Base-by-base conservation (phyloP, 345 rosid genomes). In the Nasturtium officinale region DNA sequence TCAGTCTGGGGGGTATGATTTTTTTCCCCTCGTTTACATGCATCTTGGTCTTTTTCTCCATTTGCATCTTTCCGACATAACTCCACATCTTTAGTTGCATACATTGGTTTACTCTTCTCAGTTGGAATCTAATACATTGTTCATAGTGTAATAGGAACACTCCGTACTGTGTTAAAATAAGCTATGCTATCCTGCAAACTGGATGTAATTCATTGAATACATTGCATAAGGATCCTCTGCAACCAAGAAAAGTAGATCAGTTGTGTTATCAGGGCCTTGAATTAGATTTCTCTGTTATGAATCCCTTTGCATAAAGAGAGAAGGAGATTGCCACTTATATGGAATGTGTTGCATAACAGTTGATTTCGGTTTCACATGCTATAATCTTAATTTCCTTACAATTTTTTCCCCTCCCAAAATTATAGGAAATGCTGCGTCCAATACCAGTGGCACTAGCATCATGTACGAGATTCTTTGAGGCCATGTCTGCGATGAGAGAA, bases 401-500 rank as follows among this genome's bases (percentile, higher is more conserved):
- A 46, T n/a, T 74, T 10, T 10, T 0, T 30, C 48, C 9, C 8
- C 5, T 12, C 61, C 2, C 7, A 23, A 33, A 18, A 50, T 50
- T 63, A 61, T 84, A 96, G 97, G 99, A 96, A 82, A 92, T 96
- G 98, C 85, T 96, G 38, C 98, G 98, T 26, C 99, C 99, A 17
- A 90, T 92, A 76, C 99, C 98, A 0, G 98, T 96, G 72, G 99
- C 99, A 55, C 81, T 96, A 71, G 99, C 99, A 66, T 96, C 99
- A 15, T 92, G 97, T 80, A 90, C 99, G 35, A 80, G 98, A 69
- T 92, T 91, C 82, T 96, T 96, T 37, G 98, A 96, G 76, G 99
- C 99, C 48, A 90, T 92, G 99, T 86, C 98, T 20, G 99, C 98
- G 17, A 90, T 90, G 96, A 89, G 99, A 85, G 99, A 96, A 81